A percentile compares a stretch with the other conserved stretches of the same genome.
Conservation (phyloP, 1,139 yeast species). For the Neolecta irregularis region DNA sequence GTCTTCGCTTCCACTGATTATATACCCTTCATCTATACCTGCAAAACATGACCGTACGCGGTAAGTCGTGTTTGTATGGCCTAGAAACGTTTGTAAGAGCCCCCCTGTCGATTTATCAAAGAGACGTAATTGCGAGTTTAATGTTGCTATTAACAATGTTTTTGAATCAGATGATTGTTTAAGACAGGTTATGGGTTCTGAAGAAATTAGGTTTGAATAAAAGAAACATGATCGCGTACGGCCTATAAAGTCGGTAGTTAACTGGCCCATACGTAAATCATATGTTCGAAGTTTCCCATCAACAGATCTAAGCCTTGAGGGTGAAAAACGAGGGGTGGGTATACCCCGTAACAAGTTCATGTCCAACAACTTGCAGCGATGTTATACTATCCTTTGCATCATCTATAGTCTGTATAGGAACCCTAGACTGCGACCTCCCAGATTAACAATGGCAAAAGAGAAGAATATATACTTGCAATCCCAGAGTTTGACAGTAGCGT, state of each 20-base stretch:
- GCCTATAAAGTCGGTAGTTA: slow-evolving; percentile 21
- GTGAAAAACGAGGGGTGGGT: not conserved
- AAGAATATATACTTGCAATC: slow-evolving; percentile 18
- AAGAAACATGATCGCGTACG: slow-evolving; percentile 12
- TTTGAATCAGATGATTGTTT: slow-evolving; percentile 16
- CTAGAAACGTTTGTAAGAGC: slow-evolving; percentile 19
- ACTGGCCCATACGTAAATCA: slow-evolving; percentile 23
- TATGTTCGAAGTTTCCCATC: slow-evolving; percentile 25
- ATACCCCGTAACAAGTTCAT: slow-evolving; percentile 22
- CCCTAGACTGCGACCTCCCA: slow-evolving; percentile 14
- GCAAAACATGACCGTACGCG: slow-evolving; percentile 19
- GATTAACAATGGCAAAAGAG: not conserved
- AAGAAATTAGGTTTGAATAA: not conserved
- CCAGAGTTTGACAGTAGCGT: slow-evolving; percentile 26
- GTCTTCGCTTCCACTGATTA: slow-evolving; percentile 78
- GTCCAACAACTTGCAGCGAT: slow-evolving; percentile 18
- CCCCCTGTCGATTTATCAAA: slow-evolving; percentile 21
- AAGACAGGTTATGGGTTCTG: slow-evolving; percentile 22
- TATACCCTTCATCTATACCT: slow-evolving; percentile 45
- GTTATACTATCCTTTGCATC: slow-evolving; percentile 27
- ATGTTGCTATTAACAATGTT: slow-evolving; percentile 19
- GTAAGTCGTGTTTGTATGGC: slow-evolving; percentile 21
- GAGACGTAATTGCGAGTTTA: slow-evolving; percentile 21
- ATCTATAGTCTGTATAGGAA: slow-evolving; percentile 23
- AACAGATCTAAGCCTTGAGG: slow-evolving; percentile 18